Evolutionary conservation across 2,329 filamentous ascomycete species (phyloP), one percentile per base, ranked within the genome.

Genomic region (Venturia aucupariae): DNA sequence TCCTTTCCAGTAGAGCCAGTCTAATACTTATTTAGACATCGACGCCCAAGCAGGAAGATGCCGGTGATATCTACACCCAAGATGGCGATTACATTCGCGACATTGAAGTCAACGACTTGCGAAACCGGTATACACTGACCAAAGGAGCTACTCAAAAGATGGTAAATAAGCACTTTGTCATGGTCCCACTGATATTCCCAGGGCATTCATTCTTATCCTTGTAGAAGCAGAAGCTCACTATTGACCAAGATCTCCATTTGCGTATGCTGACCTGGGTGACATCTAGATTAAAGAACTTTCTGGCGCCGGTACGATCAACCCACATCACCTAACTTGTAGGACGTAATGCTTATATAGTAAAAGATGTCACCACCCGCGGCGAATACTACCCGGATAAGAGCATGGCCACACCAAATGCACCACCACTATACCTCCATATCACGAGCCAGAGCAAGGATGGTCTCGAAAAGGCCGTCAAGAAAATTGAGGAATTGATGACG

Each of bases 31-130:
- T 59, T 4, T 17, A 39, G 59, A 35, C 27, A 17, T 55, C 61
- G 32, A 65, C 60, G 30, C 35, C 61, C 22, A 41, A 41, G 27
- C 54, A 64, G 22, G 39, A 39, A 41, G 41, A 41, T 51, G 46
- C 46, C 22, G 86, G 88, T 71, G 91, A 95, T 72, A 89, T 96
- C 75, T 97, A 97, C 74, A 89, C 96, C 71, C 89, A 92, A 67
- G 94, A 97, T 75, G 94, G 94, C 71, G 94, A 99, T 78, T 97
- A 90, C 76, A 97, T 99, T 79, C 94, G 95, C 77, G 94, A 99
- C 74, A 96, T 99, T 73, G 94, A 97, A 81, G 91, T 99, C 81
- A 99, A 99, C 77, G 93, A 97, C 77, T 80, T 97, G 73, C 89
- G 93, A 68, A 99, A 97, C 76, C 90, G 93, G 71, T 99, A 99